Conservation (phyloP, 768 basidiomycete species). For the Dacryopinax primogenitus region DNA sequence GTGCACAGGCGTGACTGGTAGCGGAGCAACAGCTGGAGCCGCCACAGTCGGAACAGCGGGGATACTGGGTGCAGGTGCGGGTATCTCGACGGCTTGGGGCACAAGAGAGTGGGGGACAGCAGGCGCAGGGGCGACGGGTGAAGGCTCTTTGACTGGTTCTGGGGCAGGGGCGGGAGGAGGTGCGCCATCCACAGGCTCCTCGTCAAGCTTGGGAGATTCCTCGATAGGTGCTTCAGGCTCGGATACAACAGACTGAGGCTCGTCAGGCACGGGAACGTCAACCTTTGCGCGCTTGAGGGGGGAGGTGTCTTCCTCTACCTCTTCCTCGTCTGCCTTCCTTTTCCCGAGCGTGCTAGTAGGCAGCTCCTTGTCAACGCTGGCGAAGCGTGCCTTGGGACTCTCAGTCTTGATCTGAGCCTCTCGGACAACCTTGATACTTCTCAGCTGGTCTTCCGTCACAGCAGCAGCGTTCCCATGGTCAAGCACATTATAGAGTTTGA, state of each 20-base stretch:
- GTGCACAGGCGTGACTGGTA: conserved; percentile 9
- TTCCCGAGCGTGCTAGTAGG: not conserved
- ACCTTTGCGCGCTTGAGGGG: not conserved
- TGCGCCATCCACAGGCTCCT: not conserved
- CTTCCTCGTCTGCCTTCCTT: not conserved
- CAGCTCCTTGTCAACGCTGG: not conserved
- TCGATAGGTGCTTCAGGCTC: not conserved
- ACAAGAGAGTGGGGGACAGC: not conserved
- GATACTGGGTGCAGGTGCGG: not conserved
- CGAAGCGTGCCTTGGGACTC: not conserved
- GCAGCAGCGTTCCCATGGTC: conserved; percentile 4
- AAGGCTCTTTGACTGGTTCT: not conserved
- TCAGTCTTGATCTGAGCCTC: not conserved
- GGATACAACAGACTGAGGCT: too few relatives aligned
- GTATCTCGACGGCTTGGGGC: not conserved
- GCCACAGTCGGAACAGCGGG: not conserved
- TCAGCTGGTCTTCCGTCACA: not conserved
- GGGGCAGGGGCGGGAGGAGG: not conserved
- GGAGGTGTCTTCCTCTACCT: not conserved
- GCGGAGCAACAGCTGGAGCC: not conserved
- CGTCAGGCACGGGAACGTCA: not conserved
- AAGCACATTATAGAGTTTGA: conserved; percentile 4
- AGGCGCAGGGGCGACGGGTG: conserved; percentile 8
- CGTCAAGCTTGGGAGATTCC: not conserved
- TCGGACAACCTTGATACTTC: not conserved